Evolutionary conservation across 2,329 filamentous ascomycete species (phyloP).

Genomic region (Apiospora sp.): DNA sequence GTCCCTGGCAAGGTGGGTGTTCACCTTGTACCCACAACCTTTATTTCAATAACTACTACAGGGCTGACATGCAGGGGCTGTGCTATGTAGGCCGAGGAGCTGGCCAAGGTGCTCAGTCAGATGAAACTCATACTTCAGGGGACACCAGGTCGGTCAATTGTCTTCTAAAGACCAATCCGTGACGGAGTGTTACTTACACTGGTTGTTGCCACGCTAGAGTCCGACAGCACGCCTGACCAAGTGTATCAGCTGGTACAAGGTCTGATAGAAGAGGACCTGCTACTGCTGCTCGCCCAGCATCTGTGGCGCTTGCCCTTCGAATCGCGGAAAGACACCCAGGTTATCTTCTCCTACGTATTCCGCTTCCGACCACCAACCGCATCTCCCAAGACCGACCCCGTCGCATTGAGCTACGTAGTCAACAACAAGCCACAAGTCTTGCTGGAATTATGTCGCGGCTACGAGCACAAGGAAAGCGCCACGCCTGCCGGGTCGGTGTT

Average conservation of each 20-base stretch:
- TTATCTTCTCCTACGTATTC: constrained; percentile 94
- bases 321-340: constrained; percentile 92
- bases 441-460: constrained; percentile 86
- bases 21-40: constrained; percentile 25
- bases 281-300: constrained; percentile 82
- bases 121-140: constrained; percentile 96
- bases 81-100: constrained; percentile 76
- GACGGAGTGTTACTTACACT: background rate
- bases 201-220: constrained; percentile 62
- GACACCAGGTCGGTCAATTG: constrained; percentile 74
- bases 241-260: constrained; percentile 85
- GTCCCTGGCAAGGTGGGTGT: constrained; percentile 57
- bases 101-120: constrained; percentile 83
- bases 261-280: constrained; percentile 87
- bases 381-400: constrained; percentile 75
- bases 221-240: constrained; percentile 85
- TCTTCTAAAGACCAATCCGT: background rate
- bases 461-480: constrained; percentile 88
- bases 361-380: constrained; percentile 80
- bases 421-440: constrained; percentile 87
- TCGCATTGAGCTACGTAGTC: constrained; percentile 88
- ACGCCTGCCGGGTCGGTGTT: constrained; percentile 91
- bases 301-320: constrained; percentile 92
- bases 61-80: constrained; percentile 19
- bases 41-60: constrained; percentile 15